Base-by-base conservation (phyloP, 805 yeast genomes). In the Wickerhamomyces sydowiorum region DNA sequence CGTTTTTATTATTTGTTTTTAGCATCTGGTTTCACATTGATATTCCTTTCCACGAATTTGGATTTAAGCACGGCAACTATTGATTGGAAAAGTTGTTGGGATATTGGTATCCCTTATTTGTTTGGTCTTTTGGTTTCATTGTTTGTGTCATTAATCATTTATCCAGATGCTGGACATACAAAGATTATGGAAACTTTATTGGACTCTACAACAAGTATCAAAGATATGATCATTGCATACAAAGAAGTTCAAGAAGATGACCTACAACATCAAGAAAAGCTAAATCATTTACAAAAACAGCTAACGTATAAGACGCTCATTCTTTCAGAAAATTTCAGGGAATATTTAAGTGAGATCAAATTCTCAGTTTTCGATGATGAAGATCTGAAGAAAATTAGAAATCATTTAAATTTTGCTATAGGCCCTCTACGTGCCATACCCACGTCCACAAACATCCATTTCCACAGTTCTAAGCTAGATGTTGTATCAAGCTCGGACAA, bases 371-470 rank as follows among this genome's bases (percentile, higher is more conserved):
- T 68, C 42, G 44, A 61, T 17, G 57, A 52, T 28, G 53, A 48
- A 17, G 59, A 60, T 23, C 49, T 72, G 32, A 58, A 64, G 39
- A 47, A 45, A 1, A 50, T 72, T 13, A 62, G 77, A 54, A 73
- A 72, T 52, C 52, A 59, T n/a, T 40, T 72, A 19, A 73, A 73
- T n/a, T 58, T 55, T 10, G 54, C 61, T 3, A 59, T 65, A 5
- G 59, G 67, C 4, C 72, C 76, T 7, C 46, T 72, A 19, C 49
- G 75, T 30, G 65, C 69, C 5, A 50, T 72, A 12, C 76, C 76
- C 3, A 42, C 52, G 0, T 49, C 54, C 6, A 27, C 48, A 4
- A 44, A 47, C 20, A 42, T 56, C 18, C 43, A 46, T 10, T 42
- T 47, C 30, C 40, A 39, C 22, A n/a, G 15, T 28, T 14, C 36